Conservation (phyloP, 192 early-diverging fungal species). For the Oehlia diaphana region DNA sequence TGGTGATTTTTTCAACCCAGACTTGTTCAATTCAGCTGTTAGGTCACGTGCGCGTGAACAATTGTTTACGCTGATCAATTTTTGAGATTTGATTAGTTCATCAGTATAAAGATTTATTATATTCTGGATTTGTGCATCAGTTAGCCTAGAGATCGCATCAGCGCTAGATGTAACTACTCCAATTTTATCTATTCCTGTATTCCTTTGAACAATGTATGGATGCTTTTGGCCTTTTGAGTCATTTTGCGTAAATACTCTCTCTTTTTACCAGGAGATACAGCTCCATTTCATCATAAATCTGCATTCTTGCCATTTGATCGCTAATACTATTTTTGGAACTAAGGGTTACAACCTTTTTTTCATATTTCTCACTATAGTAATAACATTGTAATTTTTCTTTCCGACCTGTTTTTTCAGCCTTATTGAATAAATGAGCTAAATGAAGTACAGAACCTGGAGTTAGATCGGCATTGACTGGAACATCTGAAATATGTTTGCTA, state of each 20-base stretch:
- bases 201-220: conserved; percentile 12
- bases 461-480: background rate
- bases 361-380: conserved; percentile 15
- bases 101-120: no score
- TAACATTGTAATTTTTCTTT: conserved; percentile 14
- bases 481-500: conserved; percentile 8
- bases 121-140: background rate
- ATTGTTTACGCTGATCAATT: conserved; percentile 5
- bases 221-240: conserved; percentile 17
- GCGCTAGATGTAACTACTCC: conserved; percentile 10
- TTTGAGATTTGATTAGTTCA: conserved; percentile 9
- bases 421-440: conserved; percentile 13
- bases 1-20: conserved; percentile 2
- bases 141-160: conserved; percentile 20
- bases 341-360: conserved; percentile 11
- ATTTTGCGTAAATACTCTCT: conserved; percentile 17
- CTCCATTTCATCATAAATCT: conserved; percentile 17
- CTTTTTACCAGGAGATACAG: conserved; percentile 8
- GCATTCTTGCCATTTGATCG: conserved; percentile 18
- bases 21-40: background rate
- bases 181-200: conserved; percentile 26
- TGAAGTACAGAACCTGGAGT: conserved; percentile 5
- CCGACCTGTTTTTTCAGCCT: conserved; percentile 12
- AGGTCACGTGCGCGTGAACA: conserved; percentile 2
- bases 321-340: conserved; percentile 5